These are phyloP conservation scores for Petunia axillaris DNA, from an alignment of 257 asterid genomes.

Conservation along the genomic window DNA sequence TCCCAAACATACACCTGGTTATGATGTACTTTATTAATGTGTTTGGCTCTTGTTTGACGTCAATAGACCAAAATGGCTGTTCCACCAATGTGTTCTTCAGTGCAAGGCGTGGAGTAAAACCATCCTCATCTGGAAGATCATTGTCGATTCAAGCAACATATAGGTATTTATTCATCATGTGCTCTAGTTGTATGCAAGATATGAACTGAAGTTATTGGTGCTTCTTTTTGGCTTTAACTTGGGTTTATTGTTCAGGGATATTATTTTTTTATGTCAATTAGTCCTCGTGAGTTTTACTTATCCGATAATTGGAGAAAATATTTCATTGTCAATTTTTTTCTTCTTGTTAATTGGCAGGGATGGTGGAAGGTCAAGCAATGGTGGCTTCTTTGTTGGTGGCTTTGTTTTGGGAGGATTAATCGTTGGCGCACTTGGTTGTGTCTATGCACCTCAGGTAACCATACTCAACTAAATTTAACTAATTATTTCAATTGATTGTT, in stretches of 20 bases:
- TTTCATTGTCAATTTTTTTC: neutral
- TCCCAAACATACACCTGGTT: no score
- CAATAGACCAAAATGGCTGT: slow-evolving; percentile 40
- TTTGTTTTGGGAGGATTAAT: slow-evolving; percentile 46
- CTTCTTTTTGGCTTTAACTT: no score
- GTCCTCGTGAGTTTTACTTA: no score
- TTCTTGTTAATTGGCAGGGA: slow-evolving; percentile 45
- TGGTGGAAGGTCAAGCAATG: slow-evolving; percentile 37
- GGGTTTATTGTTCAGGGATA: no score
- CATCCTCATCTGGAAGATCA: slow-evolving; percentile 39
- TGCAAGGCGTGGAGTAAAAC: slow-evolving; percentile 39
- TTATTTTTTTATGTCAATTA: no score
- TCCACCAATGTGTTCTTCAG: slow-evolving; percentile 54
- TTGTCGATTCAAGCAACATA: slow-evolving; percentile 55
- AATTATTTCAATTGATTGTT: neutral
- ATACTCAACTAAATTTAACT: neutral
- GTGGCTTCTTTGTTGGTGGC: slow-evolving; percentile 44
- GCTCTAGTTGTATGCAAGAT: no score
- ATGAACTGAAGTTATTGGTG: no score
- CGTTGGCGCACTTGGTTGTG: slow-evolving; percentile 46
- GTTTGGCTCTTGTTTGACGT: slow-evolving; percentile 44
- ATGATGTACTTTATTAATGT: slow-evolving; percentile 16
- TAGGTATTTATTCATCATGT: slow-evolving; percentile 40
- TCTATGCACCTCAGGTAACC: slow-evolving; percentile 49
- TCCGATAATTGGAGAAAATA: neutral